phyloP scores from a whole-genome alignment of 257 asterid genomes.

The Rehmannia glutinosa region DNA sequence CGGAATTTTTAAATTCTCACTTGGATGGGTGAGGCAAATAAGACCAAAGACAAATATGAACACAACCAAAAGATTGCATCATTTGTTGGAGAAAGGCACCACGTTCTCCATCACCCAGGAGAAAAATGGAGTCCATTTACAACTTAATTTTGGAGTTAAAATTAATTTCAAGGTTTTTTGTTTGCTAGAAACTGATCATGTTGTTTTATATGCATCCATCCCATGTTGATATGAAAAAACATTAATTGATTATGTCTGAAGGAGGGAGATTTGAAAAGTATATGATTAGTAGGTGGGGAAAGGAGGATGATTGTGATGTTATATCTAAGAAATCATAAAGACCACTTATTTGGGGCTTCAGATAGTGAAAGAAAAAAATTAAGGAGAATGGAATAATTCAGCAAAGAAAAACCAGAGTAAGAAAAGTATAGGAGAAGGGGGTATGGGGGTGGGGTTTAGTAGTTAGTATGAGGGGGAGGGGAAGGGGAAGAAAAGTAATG shows the following conservation, averaged over 20 bases:
- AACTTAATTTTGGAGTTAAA: background rate
- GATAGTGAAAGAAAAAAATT: slow-evolving; percentile 10
- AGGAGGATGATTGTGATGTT: background rate
- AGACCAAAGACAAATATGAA: slow-evolving; percentile 73
- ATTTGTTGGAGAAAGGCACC: slow-evolving; percentile 42
- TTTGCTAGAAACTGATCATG: background rate
- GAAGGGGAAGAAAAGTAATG: slow-evolving; percentile 32
- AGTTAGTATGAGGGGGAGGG: background rate
- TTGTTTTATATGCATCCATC: background rate
- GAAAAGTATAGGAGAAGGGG: slow-evolving; percentile 33
- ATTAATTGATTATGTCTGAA: background rate
- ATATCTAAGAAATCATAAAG: background rate
- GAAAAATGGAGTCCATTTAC: slow-evolving; percentile 56
- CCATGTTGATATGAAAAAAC: background rate
- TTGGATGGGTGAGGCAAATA: slow-evolving; percentile 45
- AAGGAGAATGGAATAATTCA: slow-evolving; percentile 9
- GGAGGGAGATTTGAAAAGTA: slow-evolving; percentile 52
- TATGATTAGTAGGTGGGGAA: slow-evolving; percentile 17
- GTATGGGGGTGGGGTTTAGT: background rate
- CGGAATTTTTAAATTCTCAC: slow-evolving; percentile 25
- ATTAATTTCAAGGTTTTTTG: background rate
- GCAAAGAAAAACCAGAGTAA: slow-evolving; percentile 1
- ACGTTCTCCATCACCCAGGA: slow-evolving; percentile 48
- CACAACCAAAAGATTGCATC: slow-evolving; percentile 44
- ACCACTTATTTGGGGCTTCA: background rate